phyloP scores from a whole-genome alignment of 306 rosid genomes.

The Cucurbita moschata region DNA sequence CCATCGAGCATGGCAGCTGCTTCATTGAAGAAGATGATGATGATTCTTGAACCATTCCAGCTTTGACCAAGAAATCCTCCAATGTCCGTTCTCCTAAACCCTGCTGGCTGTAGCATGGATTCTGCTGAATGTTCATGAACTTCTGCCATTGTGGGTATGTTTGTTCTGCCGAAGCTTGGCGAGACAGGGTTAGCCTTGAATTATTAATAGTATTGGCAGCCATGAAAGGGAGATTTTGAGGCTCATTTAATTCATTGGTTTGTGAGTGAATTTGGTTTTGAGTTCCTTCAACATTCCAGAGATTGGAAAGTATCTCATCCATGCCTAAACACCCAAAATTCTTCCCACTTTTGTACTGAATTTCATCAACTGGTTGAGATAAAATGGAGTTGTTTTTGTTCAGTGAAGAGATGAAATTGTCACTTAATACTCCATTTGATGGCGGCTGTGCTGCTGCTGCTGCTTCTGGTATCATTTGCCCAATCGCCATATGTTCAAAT shows the following conservation, averaged over 20 bases:
- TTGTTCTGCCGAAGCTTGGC: constrained; percentile 11
- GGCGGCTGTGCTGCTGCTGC: background rate
- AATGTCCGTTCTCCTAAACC: constrained; percentile 49
- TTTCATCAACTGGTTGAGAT: constrained; percentile 39
- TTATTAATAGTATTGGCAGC: background rate
- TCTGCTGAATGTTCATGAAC: background rate
- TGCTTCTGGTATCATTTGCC: background rate
- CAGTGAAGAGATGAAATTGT: constrained; percentile 3
- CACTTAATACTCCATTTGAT: constrained; percentile 11
- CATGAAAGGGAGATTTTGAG: background rate
- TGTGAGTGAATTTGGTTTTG: constrained; percentile 16
- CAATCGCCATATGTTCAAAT: background rate
- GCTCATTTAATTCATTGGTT: constrained; percentile 3
- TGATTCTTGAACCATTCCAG: constrained; percentile 49
- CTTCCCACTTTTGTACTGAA: constrained; percentile 39
- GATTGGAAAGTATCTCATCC: constrained; percentile 59
- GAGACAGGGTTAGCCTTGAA: background rate
- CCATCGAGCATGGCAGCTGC: constrained; percentile 3
- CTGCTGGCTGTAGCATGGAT: constrained; percentile 17
- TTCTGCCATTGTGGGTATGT: constrained; percentile 9
- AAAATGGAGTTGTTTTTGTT: constrained; percentile 26
- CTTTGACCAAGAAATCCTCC: constrained; percentile 63
- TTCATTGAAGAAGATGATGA: constrained; percentile 4
- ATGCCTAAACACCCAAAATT: constrained; percentile 47
- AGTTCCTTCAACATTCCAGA: constrained; percentile 40